A percentile compares a stretch with the other conserved stretches of the same genome.
phyloP scores from a whole-genome alignment of 768 basidiomycete species.

The Lentinula sp. region DNA sequence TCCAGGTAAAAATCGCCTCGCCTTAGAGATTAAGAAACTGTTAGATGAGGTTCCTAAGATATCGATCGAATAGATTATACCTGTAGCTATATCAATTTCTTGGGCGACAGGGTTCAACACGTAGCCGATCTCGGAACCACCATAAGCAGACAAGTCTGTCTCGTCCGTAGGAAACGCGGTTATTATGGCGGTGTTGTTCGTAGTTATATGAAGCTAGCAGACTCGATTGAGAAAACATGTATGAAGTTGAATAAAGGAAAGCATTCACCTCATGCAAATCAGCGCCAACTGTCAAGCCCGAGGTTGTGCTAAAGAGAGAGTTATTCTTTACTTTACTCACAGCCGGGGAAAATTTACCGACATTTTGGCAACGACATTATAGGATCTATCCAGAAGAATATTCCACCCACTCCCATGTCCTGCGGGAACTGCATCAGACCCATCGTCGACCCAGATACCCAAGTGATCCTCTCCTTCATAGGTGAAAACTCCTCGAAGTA shows the following conservation, averaged over 20 bases:
- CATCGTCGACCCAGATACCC: not conserved
- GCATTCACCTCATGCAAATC: not conserved
- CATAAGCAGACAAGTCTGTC: not conserved
- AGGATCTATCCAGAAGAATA: not conserved
- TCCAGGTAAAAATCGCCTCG: slow-evolving; percentile 1
- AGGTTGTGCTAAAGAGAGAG: not conserved
- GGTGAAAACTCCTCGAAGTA: not conserved
- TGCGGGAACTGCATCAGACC: not conserved
- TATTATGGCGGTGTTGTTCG: slow-evolving; percentile 1
- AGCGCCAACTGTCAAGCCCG: not conserved
- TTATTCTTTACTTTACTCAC: too few species aligned
- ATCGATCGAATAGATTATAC: not conserved
- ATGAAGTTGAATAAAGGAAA: not conserved
- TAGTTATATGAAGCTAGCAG: not conserved
- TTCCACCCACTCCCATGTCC: not conserved
- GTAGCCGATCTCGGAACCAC: not conserved
- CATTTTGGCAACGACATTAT: not conserved
- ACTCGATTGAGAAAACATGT: not conserved
- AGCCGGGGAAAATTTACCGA: not conserved
- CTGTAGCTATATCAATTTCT: slow-evolving; percentile 2
- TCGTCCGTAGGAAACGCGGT: not conserved
- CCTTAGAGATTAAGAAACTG: not conserved
- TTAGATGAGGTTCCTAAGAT: not conserved
- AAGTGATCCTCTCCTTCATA: not conserved
- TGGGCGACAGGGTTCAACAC: not conserved